Evolutionary conservation across 2,329 filamentous ascomycete genomes (phyloP), one percentile per base, ranked within the genome.

Genomic region (Cephalotrichum gorgonifer): DNA sequence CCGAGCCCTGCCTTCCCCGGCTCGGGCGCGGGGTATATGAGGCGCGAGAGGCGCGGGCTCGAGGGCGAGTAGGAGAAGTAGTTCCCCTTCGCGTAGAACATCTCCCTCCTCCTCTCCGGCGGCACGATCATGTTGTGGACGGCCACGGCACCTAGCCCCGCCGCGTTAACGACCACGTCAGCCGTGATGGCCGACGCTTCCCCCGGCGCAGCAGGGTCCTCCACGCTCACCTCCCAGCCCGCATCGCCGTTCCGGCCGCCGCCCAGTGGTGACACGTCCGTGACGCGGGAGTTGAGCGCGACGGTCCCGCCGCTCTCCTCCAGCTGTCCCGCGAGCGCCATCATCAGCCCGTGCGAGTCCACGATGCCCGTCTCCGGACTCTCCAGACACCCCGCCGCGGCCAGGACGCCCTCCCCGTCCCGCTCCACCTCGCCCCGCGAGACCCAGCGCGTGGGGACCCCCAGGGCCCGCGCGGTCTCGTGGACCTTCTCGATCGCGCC

Each of bases 41-140:
- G 78, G 0, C 85, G 87, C 2, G 67, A 71, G 11, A 90, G 80
- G 27, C 58, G 62, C 0, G 88, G 90, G 1, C 61, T 60, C 0
- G 82, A 78, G 1, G 79, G 71, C 0, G 75, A 67, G 69, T 96
- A 97, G 27, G 84, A 86, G 69, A 94, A 97, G 70, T 98, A 98
- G 52, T 88, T 91, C 1, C 93, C 93, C 70, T 98, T 98, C 51
- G 91, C 91, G 67, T 85, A 97, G 71, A 79, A 86, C 5, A 88
- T 76, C 23, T 66, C 76, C 35, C 71, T 69, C 46, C 80, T 80
- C 5, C 75, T 66, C 1, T 69, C 64, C 0, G 68, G 56, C 0
- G 83, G 81, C 0, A 88, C 73, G 33, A 97, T 78, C 76, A 90
- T 83, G 68, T 97, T 98, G 59, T 85, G 84, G 42, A 97, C 71